Base-by-base conservation (phyloP, 352 stramenopile species). In the Thalassiosira sp. region DNA sequence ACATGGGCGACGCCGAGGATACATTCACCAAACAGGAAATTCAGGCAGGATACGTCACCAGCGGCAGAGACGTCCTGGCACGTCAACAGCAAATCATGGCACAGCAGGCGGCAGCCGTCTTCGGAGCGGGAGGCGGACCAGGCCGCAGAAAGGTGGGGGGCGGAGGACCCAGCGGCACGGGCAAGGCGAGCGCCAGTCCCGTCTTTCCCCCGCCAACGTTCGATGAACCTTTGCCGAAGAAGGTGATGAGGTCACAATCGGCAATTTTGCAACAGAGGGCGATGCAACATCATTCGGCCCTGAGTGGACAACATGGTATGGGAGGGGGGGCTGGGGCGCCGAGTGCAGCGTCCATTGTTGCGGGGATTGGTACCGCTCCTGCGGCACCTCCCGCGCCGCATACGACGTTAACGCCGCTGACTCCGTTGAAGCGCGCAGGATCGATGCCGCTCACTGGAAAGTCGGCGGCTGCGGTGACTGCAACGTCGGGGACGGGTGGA, bases 11-110 rank as follows among this genome's bases (percentile, higher is more conserved):
- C 56, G 74, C 76, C 1, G 89, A 92, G 78, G 87, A 92, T 62
- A 94, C 83, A 5, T 94, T 93, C 70, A 91, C 86, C 22, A 94
- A 94, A 61, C 89, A 94, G 73, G 89, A 93, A 80, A 94, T 94
- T 71, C 89, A 94, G 73, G 89, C 89, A 13, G 89, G 89, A 43
- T 94, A 93, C 56, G 89, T 94, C 1, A 94, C 89, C 6, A 87
- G 70, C 58, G 89, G 89, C 16, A 67, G 89, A 42, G 89, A 94
- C 80, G 85, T 91, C 13, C 67, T 91, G 35, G 84, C 82, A 40
- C 82, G 84, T 24, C 86, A 92, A 58, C 86, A 93, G 61, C 84
- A 93, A 62, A 90, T 91, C 61, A 85, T 93, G 57, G 72, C 86
- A 33, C 84, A 92, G 71, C 69, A 84, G 25, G 64, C 86, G 43